Base-by-base conservation (phyloP, 73 alveolate species). In the Tetrahymena malaccensis region DNA sequence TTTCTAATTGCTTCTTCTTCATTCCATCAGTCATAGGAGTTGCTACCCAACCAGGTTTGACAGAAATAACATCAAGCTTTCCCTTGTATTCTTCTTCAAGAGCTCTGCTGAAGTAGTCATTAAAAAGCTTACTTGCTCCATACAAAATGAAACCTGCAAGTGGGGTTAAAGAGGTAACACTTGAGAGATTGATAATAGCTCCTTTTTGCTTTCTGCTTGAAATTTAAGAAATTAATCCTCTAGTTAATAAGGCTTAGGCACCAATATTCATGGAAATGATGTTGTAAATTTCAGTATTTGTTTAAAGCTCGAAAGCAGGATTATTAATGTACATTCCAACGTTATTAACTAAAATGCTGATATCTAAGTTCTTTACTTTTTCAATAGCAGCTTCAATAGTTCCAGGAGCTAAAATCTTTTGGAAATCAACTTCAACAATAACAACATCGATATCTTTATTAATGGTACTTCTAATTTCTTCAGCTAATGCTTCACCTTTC, bases 281-380 rank as follows among this genome's bases (percentile, higher is more conserved):
- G 33, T 21, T 25, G 33, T 70, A 4, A 19, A 19, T 70, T 70
- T 70, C 89, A 22, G 89, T 70, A n/a, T 27, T 19, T 70, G 37
- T 12, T 31, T 70, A 4, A 70, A 70, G 22, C 6, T 25, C 22
- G 3, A 70, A 31, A 10, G 22, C 44, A 40, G 21, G 22, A 3
- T 19, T 70, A 25, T 27, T 11, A 6, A n/a, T 19, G 22, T 19
- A 13, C 89, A 70, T 70, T 15, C 99, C 99, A 0, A 95, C 98
- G 94, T 98, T 98, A 84, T 98, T 98, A 85, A 98, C 95, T 43
- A 98, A 94, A 25, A 98, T 85, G 57, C 98, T 94, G 11, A 98
- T 97, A 94, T 98, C 99, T 16, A 97, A 57, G 33, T 55, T 93
- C 22, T 89, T 56, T 4, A 97, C 93, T 94, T 97, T 44, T 43